Evolutionary conservation across 1,284 basidiomycete genomes (phyloP).

Genomic region (Uromyces viciae-fabae): DNA sequence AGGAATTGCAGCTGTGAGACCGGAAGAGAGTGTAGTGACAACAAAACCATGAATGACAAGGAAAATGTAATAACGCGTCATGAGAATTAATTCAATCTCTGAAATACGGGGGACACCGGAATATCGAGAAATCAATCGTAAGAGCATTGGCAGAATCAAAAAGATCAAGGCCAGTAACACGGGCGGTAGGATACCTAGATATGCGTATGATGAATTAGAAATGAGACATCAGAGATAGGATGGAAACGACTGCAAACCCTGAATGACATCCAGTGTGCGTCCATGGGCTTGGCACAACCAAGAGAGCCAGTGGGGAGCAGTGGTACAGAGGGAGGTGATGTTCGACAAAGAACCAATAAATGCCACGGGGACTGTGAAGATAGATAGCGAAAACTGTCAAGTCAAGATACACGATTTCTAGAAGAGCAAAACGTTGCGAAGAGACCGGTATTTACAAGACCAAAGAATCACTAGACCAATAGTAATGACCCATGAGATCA

Average conservation of each 20-base stretch:
- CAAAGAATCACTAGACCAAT: slow-evolving; percentile 66
- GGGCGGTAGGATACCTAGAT: slow-evolving; percentile 73
- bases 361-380: slow-evolving; percentile 54
- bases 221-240: too few relatives aligned
- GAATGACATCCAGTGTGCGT: slow-evolving; percentile 19
- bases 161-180: slow-evolving; percentile 81
- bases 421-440: background rate
- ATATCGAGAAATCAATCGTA: slow-evolving; percentile 66
- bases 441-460: slow-evolving; percentile 55
- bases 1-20: slow-evolving; percentile 69
- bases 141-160: slow-evolving; percentile 81
- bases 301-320: slow-evolving; percentile 67
- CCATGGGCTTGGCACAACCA: slow-evolving; percentile 69
- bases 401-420: background rate
- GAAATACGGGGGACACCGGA: slow-evolving; percentile 76
- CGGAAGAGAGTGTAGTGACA: slow-evolving; percentile 74
- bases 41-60: slow-evolving; percentile 87
- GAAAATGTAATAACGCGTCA: slow-evolving; percentile 89
- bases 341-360: slow-evolving; percentile 85
- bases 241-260: slow-evolving; percentile 2
- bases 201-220: background rate
- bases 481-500: slow-evolving; percentile 60
- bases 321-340: slow-evolving; percentile 66
- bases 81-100: slow-evolving; percentile 80
- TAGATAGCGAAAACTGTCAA: background rate